Percentiles rank a stretch among this genome's conserved stretches.
phyloP scores from a whole-genome alignment of 495 filamentous ascomycete species.

The Tuber umbilicatum region DNA sequence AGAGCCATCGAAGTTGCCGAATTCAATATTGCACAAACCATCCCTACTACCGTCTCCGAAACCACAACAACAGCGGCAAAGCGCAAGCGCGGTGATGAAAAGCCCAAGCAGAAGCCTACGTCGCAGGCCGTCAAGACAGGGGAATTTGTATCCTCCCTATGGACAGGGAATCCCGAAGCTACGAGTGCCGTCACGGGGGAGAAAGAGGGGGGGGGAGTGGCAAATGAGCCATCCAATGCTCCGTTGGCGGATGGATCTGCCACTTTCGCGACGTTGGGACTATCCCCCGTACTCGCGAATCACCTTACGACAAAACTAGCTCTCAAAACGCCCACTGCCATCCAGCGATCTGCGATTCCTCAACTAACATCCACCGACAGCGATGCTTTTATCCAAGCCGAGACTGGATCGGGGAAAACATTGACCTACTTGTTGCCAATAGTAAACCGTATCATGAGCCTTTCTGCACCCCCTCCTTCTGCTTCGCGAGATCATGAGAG shows the following conservation, averaged over 20 bases:
- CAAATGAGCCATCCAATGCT: constrained; percentile 82
- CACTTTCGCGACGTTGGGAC: constrained; percentile 73
- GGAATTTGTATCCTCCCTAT: constrained; percentile 79
- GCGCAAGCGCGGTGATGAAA: constrained; percentile 19
- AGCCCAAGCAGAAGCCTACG: constrained; percentile 8
- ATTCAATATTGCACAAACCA: constrained; percentile 26
- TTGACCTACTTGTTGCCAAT: constrained; percentile 88
- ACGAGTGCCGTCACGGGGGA: constrained; percentile 41
- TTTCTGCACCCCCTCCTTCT: constrained; percentile 49
- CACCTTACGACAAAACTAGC: constrained; percentile 80
- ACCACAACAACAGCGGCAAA: constrained; percentile 31
- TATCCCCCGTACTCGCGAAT: constrained; percentile 68
- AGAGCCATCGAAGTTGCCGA: constrained; percentile 25
- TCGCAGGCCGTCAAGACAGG: constrained; percentile 37
- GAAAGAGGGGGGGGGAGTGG: constrained; percentile 46
- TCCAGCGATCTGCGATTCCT: constrained; percentile 80
- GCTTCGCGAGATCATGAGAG: constrained; percentile 38
- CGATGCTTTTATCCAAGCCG: constrained; percentile 93
- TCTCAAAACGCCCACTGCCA: constrained; percentile 84
- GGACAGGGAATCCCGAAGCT: constrained; percentile 74
- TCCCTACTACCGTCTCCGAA: constrained; percentile 12
- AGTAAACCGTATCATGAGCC: constrained; percentile 72
- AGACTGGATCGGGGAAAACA: constrained; percentile 96
- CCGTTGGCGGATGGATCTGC: constrained; percentile 74
- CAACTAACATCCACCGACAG: constrained; percentile 70